These are phyloP conservation scores for Porcisia hertigi DNA, from an alignment of 208 protist genomes.

Conservation along the genomic window DNA sequence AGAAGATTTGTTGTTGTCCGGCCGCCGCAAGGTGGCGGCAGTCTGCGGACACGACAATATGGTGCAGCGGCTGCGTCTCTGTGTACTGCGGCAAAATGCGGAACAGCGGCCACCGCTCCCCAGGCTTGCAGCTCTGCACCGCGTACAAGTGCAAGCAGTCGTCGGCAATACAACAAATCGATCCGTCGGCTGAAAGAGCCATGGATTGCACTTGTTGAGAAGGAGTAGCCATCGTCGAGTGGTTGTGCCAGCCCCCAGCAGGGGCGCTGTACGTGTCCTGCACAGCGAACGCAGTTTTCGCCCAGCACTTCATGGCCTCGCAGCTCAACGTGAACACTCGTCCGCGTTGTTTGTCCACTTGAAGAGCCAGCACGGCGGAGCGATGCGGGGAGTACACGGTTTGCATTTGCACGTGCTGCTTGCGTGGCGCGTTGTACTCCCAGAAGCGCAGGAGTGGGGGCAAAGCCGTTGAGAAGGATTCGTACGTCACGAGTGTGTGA, in stretches of 20 bases:
- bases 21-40: conserved; percentile 45
- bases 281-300: conserved; percentile 41
- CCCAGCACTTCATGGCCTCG: conserved; percentile 83
- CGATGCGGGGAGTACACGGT: conserved; percentile 79
- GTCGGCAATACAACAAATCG: conserved; percentile 79
- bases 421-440: conserved; percentile 53
- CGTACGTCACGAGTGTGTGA: conserved; percentile 80
- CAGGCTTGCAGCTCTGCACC: conserved; percentile 45
- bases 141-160: conserved; percentile 78
- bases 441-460: conserved; percentile 81
- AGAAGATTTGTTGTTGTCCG: conserved; percentile 44
- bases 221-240: conserved; percentile 67
- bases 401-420: conserved; percentile 74
- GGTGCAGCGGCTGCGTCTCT: conserved; percentile 42
- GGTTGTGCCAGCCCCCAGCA: conserved; percentile 66
- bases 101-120: conserved; percentile 59
- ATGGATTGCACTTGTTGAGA: conserved; percentile 51
- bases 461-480: conserved; percentile 65
- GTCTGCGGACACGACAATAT: conserved; percentile 44
- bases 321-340: conserved; percentile 78
- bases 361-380: conserved; percentile 55
- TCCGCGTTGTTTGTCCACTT: conserved; percentile 52
- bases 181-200: conserved; percentile 64
- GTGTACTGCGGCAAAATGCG: conserved; percentile 53
- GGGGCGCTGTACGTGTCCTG: conserved; percentile 58